A percentile compares a stretch with the other conserved stretches of the same genome.
Evolutionary conservation across 208 protist genomes (phyloP).

Genomic region (Trypanosoma grayi): DNA sequence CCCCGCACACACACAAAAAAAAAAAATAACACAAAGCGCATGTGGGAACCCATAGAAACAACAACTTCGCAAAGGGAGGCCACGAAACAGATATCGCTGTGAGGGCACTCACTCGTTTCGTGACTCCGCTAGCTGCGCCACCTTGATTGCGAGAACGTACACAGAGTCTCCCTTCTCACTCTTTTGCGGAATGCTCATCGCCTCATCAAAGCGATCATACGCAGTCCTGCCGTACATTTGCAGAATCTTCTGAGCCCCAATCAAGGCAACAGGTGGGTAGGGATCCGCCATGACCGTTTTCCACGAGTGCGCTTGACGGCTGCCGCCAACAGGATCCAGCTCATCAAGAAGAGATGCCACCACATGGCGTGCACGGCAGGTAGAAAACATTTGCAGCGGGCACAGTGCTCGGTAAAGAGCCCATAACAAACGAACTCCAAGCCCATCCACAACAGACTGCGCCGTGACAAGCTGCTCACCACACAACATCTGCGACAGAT

Average conservation of each 20-base stretch:
- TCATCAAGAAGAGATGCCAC: conserved; percentile 42
- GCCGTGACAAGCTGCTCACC: conserved; percentile 37
- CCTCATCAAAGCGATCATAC: conserved; percentile 33
- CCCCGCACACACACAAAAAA: no score
- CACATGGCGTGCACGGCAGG: conserved; percentile 59
- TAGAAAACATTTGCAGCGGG: conserved; percentile 38
- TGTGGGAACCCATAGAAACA: background rate
- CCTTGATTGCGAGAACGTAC: conserved; percentile 26
- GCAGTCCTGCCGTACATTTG: conserved; percentile 28
- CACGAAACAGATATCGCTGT: background rate
- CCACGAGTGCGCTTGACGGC: conserved; percentile 39
- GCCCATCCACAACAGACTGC: conserved; percentile 28
- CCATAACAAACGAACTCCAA: conserved; percentile 67
- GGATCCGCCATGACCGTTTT: conserved; percentile 53
- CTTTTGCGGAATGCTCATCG: conserved; percentile 25
- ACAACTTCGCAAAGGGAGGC: background rate
- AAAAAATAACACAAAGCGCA: background rate
- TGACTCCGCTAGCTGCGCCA: conserved; percentile 20
- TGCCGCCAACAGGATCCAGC: conserved; percentile 24
- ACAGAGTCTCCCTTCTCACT: conserved; percentile 27
- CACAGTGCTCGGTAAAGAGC: conserved; percentile 57
- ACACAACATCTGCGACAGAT: conserved; percentile 42
- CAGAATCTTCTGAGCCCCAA: conserved; percentile 51
- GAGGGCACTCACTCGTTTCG: conserved; percentile 9
- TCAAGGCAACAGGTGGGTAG: conserved; percentile 54